Evolutionary conservation across 352 stramenopile species (phyloP).

Genomic region (Phytophthora nicotianae): DNA sequence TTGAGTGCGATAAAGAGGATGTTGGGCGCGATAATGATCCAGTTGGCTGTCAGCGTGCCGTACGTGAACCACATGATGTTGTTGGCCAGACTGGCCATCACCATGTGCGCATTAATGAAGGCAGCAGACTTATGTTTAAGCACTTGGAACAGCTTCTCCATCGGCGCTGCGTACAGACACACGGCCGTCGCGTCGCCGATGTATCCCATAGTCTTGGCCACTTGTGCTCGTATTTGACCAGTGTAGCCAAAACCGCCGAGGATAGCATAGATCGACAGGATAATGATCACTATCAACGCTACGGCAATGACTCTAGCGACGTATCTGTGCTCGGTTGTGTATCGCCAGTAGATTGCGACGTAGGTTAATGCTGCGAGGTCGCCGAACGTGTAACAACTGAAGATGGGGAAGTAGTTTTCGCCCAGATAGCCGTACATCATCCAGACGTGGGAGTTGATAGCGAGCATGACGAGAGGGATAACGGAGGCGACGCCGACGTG

Average conservation of each 20-base stretch:
- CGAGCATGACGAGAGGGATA: slow-evolving; percentile 41
- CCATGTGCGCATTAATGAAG: slow-evolving; percentile 54
- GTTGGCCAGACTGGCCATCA: slow-evolving; percentile 44
- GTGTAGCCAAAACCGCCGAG: slow-evolving; percentile 37
- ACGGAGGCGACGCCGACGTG: slow-evolving; percentile 43
- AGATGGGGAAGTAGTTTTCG: slow-evolving; percentile 50
- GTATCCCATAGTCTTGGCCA: slow-evolving; percentile 32
- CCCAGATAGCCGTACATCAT: slow-evolving; percentile 53
- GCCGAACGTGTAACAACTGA: slow-evolving; percentile 39
- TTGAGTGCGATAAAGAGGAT: slow-evolving; percentile 33
- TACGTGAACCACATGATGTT: slow-evolving; percentile 57
- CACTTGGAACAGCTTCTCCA: slow-evolving; percentile 52
- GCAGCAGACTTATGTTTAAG: slow-evolving; percentile 44
- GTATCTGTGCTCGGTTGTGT: slow-evolving; percentile 32
- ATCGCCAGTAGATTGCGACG: slow-evolving; percentile 53
- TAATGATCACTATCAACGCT: slow-evolving; percentile 11
- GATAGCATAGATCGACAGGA: slow-evolving; percentile 42
- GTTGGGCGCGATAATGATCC: slow-evolving; percentile 39
- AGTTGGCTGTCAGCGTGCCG: slow-evolving; percentile 34
- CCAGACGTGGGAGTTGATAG: slow-evolving; percentile 44
- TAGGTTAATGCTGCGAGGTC: slow-evolving; percentile 40
- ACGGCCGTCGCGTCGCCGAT: slow-evolving; percentile 32
- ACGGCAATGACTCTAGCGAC: slow-evolving; percentile 31
- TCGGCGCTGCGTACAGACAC: slow-evolving; percentile 43
- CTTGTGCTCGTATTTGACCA: slow-evolving; percentile 25